Conservation (phyloP, 2,329 filamentous ascomycete species). For the Xylariaceae sp. region DNA sequence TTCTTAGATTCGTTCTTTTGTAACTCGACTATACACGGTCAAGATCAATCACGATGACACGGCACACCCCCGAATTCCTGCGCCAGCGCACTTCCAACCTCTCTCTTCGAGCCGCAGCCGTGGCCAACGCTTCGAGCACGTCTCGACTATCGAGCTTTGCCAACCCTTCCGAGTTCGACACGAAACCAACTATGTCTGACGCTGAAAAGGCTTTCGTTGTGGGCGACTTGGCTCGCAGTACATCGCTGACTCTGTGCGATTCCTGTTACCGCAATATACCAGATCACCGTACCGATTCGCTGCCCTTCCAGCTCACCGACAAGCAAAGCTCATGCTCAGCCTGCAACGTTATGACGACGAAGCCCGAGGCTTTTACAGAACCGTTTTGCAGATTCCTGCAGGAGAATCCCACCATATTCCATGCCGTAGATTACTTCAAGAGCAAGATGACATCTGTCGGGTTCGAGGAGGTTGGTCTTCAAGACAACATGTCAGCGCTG, state of each 20-base stretch:
- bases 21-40: neutral
- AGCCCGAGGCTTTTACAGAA: constrained; percentile 71
- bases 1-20: neutral
- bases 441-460: constrained; percentile 71
- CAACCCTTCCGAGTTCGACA: constrained; percentile 33
- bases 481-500: neutral
- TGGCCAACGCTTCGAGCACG: constrained; percentile 34
- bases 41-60: constrained; percentile 42
- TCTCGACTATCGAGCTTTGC: constrained; percentile 34
- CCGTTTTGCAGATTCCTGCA: constrained; percentile 88
- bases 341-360: constrained; percentile 30
- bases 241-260: constrained; percentile 28
- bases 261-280: constrained; percentile 32
- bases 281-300: constrained; percentile 35
- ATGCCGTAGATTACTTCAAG: constrained; percentile 80
- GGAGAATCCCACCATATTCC: constrained; percentile 90
- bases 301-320: constrained; percentile 21
- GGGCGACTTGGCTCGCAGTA: constrained; percentile 24
- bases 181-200: constrained; percentile 23
- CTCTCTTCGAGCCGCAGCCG: constrained; percentile 47
- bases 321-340: constrained; percentile 25
- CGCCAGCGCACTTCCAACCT: constrained; percentile 48
- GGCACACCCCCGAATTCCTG: constrained; percentile 48
- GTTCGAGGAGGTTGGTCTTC: constrained; percentile 67
- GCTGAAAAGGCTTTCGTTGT: constrained; percentile 34